A percentile compares a stretch with the other conserved stretches of the same genome.
Evolutionary conservation across 2,329 filamentous ascomycete genomes (phyloP).

Genomic region (Colletotrichum simmondsii): DNA sequence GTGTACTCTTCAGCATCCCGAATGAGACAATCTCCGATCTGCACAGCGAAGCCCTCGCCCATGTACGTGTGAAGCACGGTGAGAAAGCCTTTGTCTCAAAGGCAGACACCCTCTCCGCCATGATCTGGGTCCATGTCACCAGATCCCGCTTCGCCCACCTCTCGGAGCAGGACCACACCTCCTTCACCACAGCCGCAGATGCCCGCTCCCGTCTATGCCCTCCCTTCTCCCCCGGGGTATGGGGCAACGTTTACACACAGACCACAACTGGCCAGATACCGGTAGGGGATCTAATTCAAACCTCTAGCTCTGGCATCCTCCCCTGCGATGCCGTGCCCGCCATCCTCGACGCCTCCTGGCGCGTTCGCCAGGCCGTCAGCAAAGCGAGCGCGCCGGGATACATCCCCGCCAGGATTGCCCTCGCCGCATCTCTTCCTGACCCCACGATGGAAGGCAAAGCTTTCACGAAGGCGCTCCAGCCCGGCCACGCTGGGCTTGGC

Average conservation of each 20-base stretch:
- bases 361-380: conserved; percentile 6
- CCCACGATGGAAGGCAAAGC: conserved; percentile 5
- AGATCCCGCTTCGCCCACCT: conserved; percentile 1
- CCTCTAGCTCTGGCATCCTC: not conserved
- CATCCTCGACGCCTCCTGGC: conserved; percentile 14
- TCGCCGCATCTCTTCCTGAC: conserved; percentile 4
- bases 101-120: conserved; percentile 1
- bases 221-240: not conserved
- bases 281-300: not conserved
- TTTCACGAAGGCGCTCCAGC: not conserved
- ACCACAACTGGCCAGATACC: not conserved
- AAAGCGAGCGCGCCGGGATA: not conserved
- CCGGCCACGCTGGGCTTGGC: conserved; percentile 9
- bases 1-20: not conserved
- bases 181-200: conserved; percentile 12
- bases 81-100: conserved; percentile 8
- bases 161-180: not conserved
- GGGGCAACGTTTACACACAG: conserved; percentile 26
- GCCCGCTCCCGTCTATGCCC: conserved; percentile 7
- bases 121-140: conserved; percentile 25
- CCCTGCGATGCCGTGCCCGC: not conserved
- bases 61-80: not conserved
- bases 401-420: conserved; percentile 14
- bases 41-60: not conserved
- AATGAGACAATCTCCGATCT: not conserved